phyloP scores from a whole-genome alignment of 345 rosid species.

The Euphorbia peplus region DNA sequence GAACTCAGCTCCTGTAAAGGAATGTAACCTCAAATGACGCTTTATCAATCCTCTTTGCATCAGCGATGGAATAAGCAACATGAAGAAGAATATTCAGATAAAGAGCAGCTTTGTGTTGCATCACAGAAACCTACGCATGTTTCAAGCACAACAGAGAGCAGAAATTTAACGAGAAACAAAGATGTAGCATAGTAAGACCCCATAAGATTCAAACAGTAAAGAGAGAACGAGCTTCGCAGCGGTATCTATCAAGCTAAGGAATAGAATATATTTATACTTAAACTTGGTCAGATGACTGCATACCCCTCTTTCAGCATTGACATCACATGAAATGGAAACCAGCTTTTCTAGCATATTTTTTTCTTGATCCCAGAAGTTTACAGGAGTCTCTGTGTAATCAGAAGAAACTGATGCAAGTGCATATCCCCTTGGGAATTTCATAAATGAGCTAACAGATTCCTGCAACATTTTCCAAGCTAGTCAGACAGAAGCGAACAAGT shows the following conservation, averaged over 20 bases:
- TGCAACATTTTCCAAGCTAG: constrained; percentile 37
- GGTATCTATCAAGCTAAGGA: neutral
- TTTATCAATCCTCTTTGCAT: constrained; percentile 51
- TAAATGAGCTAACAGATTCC: constrained; percentile 66
- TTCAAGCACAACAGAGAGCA: constrained; percentile 4
- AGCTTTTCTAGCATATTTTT: constrained; percentile 59
- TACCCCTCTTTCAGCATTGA: constrained; percentile 44
- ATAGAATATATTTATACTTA: neutral
- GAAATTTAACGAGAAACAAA: neutral
- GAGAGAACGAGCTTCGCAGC: neutral
- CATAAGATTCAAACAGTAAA: neutral
- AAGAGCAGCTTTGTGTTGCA: constrained; percentile 53
- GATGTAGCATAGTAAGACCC: neutral
- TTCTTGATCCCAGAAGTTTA: constrained; percentile 42
- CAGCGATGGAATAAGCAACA: constrained; percentile 56
- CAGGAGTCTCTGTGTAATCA: constrained; percentile 33
- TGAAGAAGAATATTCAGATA: constrained; percentile 57
- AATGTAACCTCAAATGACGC: constrained; percentile 62
- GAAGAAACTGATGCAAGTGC: constrained; percentile 34
- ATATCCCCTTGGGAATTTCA: constrained; percentile 72
- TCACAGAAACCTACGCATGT: constrained; percentile 44
- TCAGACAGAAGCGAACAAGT: constrained; percentile 7
- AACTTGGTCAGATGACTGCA: constrained; percentile 1
- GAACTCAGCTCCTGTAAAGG: constrained; percentile 14
- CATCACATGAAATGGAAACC: constrained; percentile 43